Conservation (phyloP, 1,284 basidiomycete genomes). For the Garcileccinum viscosum region DNA sequence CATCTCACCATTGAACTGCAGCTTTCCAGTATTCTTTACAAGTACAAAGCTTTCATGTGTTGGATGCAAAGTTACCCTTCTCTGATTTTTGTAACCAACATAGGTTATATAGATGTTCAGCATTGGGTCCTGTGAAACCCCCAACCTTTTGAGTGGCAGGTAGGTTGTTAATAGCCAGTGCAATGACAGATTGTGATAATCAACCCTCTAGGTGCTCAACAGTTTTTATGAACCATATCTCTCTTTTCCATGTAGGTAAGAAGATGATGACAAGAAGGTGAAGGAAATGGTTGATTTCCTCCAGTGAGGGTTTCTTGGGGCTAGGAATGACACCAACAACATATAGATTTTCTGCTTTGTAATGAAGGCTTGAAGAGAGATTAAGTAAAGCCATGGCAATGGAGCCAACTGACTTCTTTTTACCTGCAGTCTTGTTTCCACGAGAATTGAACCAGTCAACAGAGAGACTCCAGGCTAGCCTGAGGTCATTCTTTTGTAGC, state of each 20-base stretch:
- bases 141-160: neutral
- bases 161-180: neutral
- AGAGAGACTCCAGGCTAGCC: constrained; percentile 21
- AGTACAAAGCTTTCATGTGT: neutral
- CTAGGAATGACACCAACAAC: neutral
- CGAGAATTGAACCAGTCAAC: neutral
- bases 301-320: neutral
- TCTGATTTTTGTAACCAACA: neutral
- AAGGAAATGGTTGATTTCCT: neutral
- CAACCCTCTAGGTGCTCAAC: neutral
- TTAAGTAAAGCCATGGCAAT: neutral
- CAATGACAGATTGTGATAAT: neutral
- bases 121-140: neutral
- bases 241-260: neutral
- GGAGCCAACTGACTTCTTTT: neutral
- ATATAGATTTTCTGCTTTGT: neutral
- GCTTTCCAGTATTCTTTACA: neutral
- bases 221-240: neutral
- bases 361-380: neutral
- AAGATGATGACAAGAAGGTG: neutral
- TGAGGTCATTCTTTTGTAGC: neutral
- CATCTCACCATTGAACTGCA: neutral
- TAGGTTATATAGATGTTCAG: neutral
- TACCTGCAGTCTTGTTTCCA: neutral
- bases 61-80: neutral